phyloP scores from a whole-genome alignment of 805 yeast genomes.

The Suhomyces sp. region DNA sequence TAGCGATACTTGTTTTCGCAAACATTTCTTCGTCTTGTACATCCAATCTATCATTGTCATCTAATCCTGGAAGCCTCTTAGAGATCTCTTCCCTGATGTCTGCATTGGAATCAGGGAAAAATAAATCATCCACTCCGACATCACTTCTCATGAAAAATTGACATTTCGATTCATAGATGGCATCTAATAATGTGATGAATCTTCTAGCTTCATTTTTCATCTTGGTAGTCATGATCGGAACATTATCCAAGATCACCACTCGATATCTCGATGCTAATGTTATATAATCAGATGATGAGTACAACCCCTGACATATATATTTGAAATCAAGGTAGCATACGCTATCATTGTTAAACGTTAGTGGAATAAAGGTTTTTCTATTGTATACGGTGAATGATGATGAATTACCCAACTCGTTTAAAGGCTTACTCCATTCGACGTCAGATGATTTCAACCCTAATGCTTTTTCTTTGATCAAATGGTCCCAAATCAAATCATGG shows the following conservation, averaged over 20 bases:
- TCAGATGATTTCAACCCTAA: constrained; percentile 12
- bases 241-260: constrained; percentile 56
- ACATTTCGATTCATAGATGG: constrained; percentile 66
- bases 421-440: constrained; percentile 1
- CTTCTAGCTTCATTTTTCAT: constrained; percentile 69
- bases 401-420: constrained; percentile 16
- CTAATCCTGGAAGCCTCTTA: constrained; percentile 4
- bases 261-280: constrained; percentile 61
- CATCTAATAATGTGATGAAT: constrained; percentile 65
- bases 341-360: constrained; percentile 33
- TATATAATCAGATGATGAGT: constrained; percentile 69
- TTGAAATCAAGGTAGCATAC: constrained; percentile 51
- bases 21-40: constrained; percentile 71
- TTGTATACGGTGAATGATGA: constrained; percentile 54
- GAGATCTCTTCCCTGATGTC: constrained; percentile 1
- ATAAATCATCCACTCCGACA: constrained; percentile 50
- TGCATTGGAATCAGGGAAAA: constrained; percentile 53
- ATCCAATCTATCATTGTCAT: constrained; percentile 29
- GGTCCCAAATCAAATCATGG: constrained; percentile 35
- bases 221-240: constrained; percentile 56
- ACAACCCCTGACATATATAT: constrained; percentile 54
- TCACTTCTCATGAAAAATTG: constrained; percentile 54
- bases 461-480: constrained; percentile 25
- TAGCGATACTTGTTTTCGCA: constrained; percentile 59
- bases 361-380: constrained; percentile 48